Evolutionary conservation across 2,329 filamentous ascomycete genomes (phyloP).

Genomic region (Xylaria sp.): DNA sequence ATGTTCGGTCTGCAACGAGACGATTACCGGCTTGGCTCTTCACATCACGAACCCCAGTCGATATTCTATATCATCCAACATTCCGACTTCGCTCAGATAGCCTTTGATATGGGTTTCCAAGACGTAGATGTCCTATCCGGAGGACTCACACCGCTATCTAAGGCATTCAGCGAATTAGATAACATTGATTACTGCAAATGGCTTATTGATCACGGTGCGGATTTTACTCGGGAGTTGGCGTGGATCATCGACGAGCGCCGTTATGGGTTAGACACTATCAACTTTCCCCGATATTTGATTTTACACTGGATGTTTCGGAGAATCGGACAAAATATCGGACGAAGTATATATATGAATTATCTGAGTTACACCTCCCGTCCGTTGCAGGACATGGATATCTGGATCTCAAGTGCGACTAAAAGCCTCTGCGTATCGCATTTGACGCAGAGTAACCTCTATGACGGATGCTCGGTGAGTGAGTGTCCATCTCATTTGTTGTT

Average conservation of each 20-base stretch:
- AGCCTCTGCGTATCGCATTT: background rate
- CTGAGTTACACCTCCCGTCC: too few relatives aligned
- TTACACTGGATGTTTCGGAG: background rate
- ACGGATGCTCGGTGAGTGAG: slow-evolving; percentile 14
- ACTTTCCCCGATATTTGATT: background rate
- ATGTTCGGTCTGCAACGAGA: slow-evolving; percentile 1
- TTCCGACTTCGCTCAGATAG: background rate
- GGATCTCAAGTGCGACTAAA: background rate
- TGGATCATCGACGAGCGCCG: background rate
- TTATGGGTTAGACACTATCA: background rate
- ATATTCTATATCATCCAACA: background rate
- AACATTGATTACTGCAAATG: background rate
- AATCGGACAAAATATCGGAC: too few relatives aligned
- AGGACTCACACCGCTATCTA: background rate
- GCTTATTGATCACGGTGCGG: slow-evolving; percentile 11
- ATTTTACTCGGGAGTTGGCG: background rate
- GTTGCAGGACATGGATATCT: too few relatives aligned
- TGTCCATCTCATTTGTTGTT: background rate
- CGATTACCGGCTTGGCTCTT: slow-evolving; percentile 7
- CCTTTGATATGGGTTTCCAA: slow-evolving; percentile 12
- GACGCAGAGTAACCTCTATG: background rate
- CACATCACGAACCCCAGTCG: background rate
- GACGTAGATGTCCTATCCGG: background rate
- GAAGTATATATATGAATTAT: too few relatives aligned
- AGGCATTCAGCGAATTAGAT: too few relatives aligned